phyloP scores from a whole-genome alignment of 306 rosid species.

The Trifolium repens region DNA sequence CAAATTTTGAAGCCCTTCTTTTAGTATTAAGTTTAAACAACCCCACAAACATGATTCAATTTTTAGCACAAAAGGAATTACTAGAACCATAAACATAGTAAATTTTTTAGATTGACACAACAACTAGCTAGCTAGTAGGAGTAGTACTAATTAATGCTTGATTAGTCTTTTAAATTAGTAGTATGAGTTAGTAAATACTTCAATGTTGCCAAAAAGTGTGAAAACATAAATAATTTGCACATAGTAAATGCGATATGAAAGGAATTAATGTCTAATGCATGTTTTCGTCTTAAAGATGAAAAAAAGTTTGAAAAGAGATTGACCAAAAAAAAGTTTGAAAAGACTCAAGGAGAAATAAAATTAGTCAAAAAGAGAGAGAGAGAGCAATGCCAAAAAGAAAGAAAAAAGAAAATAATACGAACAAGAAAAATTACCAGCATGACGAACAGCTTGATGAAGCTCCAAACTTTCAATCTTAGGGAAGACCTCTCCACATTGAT shows the following conservation, averaged over 20 bases:
- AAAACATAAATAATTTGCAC: conserved; percentile 23
- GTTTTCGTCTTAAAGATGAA: not conserved
- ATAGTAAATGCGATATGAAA: conserved; percentile 1
- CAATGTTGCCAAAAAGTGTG: conserved; percentile 1
- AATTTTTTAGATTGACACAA: conserved; percentile 16
- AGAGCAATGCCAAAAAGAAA: not conserved
- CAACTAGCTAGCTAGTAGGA: conserved; percentile 19
- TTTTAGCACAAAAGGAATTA: conserved; percentile 25
- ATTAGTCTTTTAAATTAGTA: too few relatives aligned
- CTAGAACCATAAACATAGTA: conserved; percentile 1
- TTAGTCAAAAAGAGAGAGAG: not conserved
- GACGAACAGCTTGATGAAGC: conserved; percentile 92
- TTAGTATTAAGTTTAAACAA: not conserved
- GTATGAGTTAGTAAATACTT: too few relatives aligned
- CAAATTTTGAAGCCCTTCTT: conserved; percentile 39
- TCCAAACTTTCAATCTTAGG: conserved; percentile 85
- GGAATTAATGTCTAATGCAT: conserved; percentile 26
- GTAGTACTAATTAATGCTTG: not conserved
- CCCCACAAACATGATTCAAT: conserved; percentile 35
- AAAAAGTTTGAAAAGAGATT: too few relatives aligned
- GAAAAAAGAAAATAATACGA: too few relatives aligned
- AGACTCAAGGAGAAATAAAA: too few relatives aligned
- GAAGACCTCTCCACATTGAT: conserved; percentile 94
- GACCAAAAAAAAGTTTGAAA: too few relatives aligned
- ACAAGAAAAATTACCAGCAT: conserved; percentile 67